Evolutionary conservation across 2,329 filamentous ascomycete genomes (phyloP).

Genomic region (Cercospora beticola): DNA sequence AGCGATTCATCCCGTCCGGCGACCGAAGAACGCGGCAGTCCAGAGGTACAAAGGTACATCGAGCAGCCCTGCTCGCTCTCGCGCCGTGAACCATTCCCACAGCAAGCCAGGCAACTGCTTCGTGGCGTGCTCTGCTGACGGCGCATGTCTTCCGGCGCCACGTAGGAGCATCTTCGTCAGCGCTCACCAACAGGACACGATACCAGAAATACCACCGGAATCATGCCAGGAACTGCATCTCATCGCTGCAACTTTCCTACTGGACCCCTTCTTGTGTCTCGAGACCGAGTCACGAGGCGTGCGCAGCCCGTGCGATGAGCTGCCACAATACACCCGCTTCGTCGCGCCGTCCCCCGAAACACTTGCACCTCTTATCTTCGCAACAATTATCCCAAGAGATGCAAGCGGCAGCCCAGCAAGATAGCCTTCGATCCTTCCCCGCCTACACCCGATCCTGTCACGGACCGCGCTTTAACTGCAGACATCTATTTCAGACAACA

Average conservation of each 20-base stretch:
- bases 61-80: neutral
- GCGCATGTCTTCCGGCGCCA: neutral
- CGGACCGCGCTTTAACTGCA: neutral
- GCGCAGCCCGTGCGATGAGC: neutral
- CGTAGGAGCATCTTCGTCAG: neutral
- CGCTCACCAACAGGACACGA: neutral
- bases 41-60: slow-evolving; percentile 1
- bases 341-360: neutral
- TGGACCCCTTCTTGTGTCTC: neutral
- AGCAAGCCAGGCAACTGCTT: neutral
- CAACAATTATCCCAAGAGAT: neutral
- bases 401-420: neutral
- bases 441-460: neutral
- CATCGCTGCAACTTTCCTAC: neutral
- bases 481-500: neutral
- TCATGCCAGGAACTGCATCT: neutral
- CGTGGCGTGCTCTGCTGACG: neutral
- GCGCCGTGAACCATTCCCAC: neutral
- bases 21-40: neutral
- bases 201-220: neutral
- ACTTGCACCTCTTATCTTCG: neutral
- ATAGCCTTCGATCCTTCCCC: slow-evolving; percentile 4
- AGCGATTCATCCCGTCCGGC: neutral
- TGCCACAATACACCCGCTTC: neutral
- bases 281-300: neutral